Evolutionary conservation across 495 filamentous ascomycete species (phyloP).

Genomic region (Xylaria venustula): DNA sequence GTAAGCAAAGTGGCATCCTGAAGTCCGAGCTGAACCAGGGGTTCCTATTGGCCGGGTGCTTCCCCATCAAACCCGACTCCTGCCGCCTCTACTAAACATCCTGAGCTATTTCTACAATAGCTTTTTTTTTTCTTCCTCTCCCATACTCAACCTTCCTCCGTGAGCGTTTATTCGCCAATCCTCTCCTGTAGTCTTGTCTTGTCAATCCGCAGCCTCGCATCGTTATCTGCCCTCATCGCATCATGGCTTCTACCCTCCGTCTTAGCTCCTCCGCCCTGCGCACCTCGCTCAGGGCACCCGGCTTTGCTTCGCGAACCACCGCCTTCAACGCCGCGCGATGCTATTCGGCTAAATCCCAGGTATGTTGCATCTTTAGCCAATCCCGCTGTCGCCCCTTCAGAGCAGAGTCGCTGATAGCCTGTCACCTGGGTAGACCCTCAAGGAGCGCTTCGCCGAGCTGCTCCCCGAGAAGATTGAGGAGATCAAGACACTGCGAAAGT

Average conservation of each 20-base stretch:
- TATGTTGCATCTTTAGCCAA: slow-evolving; percentile 38
- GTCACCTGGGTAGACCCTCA: slow-evolving; percentile 69
- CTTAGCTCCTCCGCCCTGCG: slow-evolving; percentile 73
- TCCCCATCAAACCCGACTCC: slow-evolving; percentile 13
- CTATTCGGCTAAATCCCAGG: slow-evolving; percentile 91
- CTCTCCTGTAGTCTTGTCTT: slow-evolving; percentile 12
- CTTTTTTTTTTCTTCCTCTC: slow-evolving; percentile 34
- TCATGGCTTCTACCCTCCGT: slow-evolving; percentile 79
- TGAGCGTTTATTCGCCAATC: slow-evolving; percentile 24
- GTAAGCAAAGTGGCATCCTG: slow-evolving; percentile 6
- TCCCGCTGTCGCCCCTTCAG: slow-evolving; percentile 13
- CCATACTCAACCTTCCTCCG: slow-evolving; percentile 23
- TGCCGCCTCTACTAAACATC: slow-evolving; percentile 8
- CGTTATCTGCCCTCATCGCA: slow-evolving; percentile 28
- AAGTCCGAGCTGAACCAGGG: slow-evolving; percentile 1
- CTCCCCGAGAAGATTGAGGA: slow-evolving; percentile 95
- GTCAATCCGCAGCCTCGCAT: slow-evolving; percentile 25
- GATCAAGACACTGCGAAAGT: slow-evolving; percentile 97
- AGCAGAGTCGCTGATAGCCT: neutral
- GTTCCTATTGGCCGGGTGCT: slow-evolving; percentile 9
- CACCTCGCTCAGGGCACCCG: slow-evolving; percentile 62
- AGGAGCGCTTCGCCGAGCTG: slow-evolving; percentile 96
- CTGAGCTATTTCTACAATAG: slow-evolving; percentile 32
- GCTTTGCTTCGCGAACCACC: slow-evolving; percentile 60
- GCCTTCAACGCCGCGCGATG: slow-evolving; percentile 79